A percentile compares a stretch with the other conserved stretches of the same genome.
These are phyloP conservation scores for Chaetothyriales sp. DNA, from an alignment of 2,329 filamentous ascomycete species.

Conservation along the genomic window DNA sequence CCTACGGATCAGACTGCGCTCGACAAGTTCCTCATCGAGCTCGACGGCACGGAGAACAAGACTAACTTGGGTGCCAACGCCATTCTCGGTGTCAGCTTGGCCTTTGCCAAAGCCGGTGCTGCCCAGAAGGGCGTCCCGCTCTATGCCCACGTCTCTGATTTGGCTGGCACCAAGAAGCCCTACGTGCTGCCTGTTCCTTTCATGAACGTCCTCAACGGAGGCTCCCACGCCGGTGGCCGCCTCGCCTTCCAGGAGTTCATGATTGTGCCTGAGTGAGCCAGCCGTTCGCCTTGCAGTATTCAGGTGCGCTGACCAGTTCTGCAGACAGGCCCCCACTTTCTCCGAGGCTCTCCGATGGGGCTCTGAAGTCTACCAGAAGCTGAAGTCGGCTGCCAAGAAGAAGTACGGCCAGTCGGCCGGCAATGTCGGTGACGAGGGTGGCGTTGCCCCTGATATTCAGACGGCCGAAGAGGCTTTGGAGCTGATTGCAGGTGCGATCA, in stretches of 20 bases:
- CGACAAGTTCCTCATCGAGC: slow-evolving; percentile 71
- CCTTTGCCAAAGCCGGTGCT: slow-evolving; percentile 66
- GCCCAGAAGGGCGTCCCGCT: slow-evolving; percentile 80
- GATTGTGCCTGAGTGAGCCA: slow-evolving; percentile 64
- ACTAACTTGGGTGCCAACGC: slow-evolving; percentile 46
- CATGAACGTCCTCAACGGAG: slow-evolving; percentile 87
- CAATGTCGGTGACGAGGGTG: slow-evolving; percentile 98
- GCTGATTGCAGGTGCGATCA: slow-evolving; percentile 87
- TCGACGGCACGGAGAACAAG: slow-evolving; percentile 55
- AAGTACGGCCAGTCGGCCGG: slow-evolving; percentile 97
- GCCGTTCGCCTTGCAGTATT: background rate
- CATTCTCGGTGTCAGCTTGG: slow-evolving; percentile 48
- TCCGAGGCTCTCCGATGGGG: slow-evolving; percentile 92
- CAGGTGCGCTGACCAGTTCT: slow-evolving; percentile 11
- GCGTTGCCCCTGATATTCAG: slow-evolving; percentile 98
- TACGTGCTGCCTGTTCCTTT: slow-evolving; percentile 83
- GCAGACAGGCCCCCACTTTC: slow-evolving; percentile 72
- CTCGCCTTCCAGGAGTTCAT: slow-evolving; percentile 94
- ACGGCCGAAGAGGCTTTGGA: slow-evolving; percentile 91
- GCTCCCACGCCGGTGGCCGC: slow-evolving; percentile 93
- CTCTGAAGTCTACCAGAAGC: slow-evolving; percentile 93
- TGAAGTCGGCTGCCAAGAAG: slow-evolving; percentile 96
- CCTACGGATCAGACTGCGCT: slow-evolving; percentile 76
- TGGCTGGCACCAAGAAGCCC: slow-evolving; percentile 81
- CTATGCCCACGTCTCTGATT: slow-evolving; percentile 76